Percentiles rank a stretch among this genome's conserved stretches.
Evolutionary conservation across 2,329 filamentous ascomycete genomes (phyloP).

Genomic region (Trichoderma citrinoviride): DNA sequence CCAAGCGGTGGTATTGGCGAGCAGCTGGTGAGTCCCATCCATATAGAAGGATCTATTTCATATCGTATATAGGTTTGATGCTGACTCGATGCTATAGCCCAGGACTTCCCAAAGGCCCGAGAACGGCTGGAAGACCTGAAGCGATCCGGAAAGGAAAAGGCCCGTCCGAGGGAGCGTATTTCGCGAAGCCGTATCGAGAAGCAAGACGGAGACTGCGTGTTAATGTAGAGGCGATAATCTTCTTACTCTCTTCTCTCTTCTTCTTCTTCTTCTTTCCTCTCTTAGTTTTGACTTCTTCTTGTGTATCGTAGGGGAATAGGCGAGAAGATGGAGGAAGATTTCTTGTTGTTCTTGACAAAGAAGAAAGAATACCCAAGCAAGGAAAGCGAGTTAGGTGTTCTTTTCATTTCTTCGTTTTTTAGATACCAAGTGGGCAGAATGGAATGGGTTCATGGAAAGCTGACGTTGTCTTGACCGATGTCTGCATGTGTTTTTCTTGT

Average conservation of each 20-base stretch:
- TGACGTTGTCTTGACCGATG: not conserved
- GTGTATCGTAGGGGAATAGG: not conserved
- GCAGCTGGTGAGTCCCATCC: conserved; percentile 74
- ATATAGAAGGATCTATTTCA: not conserved
- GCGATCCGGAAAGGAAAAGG: conserved; percentile 65
- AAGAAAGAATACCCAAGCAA: not conserved
- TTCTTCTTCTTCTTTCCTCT: not conserved
- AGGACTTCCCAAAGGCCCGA: conserved; percentile 90
- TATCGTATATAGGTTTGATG: not conserved
- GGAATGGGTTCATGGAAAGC: too few species aligned
- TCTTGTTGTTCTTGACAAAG: not conserved
- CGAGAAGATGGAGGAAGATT: not conserved
- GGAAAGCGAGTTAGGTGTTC: not conserved
- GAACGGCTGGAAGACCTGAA: conserved; percentile 92
- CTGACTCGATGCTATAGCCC: conserved; percentile 56
- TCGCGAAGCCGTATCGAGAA: conserved; percentile 79
- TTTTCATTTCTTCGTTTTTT: not conserved
- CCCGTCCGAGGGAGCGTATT: conserved; percentile 71
- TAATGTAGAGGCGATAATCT: conserved; percentile 60
- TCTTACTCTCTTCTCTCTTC: not conserved
- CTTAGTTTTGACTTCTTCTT: not conserved
- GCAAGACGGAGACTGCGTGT: conserved; percentile 81
- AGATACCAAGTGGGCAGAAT: not conserved
- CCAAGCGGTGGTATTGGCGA: conserved; percentile 96
- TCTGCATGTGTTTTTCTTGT: too few species aligned